Conservation (phyloP, 305 asterid genomes). For the Fraxinus latifolia region DNA sequence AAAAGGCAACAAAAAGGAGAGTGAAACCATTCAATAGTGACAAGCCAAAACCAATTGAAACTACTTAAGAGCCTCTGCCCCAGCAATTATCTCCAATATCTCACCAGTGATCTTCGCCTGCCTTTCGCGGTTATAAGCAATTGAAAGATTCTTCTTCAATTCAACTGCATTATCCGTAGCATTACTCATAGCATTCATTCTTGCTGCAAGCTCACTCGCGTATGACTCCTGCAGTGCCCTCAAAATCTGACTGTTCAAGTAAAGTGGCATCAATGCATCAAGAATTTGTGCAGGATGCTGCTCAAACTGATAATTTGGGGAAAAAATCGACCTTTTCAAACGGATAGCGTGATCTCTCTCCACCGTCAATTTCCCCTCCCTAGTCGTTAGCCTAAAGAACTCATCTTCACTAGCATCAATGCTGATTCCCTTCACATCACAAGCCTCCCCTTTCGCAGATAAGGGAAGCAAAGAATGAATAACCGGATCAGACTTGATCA, state of each 20-base stretch:
- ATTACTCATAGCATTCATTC: constrained; percentile 79
- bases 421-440: constrained; percentile 47
- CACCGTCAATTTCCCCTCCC: constrained; percentile 57
- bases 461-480: constrained; percentile 65
- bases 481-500: constrained; percentile 63
- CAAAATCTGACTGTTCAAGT: constrained; percentile 76
- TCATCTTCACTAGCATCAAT: constrained; percentile 57
- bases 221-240: constrained; percentile 78
- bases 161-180: constrained; percentile 76
- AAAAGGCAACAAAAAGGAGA: neutral
- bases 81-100: constrained; percentile 73
- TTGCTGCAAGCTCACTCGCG: constrained; percentile 68
- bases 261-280: constrained; percentile 82
- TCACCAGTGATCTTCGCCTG: constrained; percentile 79
- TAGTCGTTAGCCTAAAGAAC: constrained; percentile 60
- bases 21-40: constrained; percentile 8
- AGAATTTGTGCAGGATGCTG: constrained; percentile 87
- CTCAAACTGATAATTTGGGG: constrained; percentile 56
- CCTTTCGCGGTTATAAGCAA: constrained; percentile 56
- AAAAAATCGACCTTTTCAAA: constrained; percentile 13
- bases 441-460: constrained; percentile 43
- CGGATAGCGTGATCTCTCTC: constrained; percentile 45
- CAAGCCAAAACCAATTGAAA: neutral
- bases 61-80: constrained; percentile 59
- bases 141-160: constrained; percentile 53